phyloP scores from a whole-genome alignment of 768 basidiomycete genomes.

The Leucosporidium scottii region DNA sequence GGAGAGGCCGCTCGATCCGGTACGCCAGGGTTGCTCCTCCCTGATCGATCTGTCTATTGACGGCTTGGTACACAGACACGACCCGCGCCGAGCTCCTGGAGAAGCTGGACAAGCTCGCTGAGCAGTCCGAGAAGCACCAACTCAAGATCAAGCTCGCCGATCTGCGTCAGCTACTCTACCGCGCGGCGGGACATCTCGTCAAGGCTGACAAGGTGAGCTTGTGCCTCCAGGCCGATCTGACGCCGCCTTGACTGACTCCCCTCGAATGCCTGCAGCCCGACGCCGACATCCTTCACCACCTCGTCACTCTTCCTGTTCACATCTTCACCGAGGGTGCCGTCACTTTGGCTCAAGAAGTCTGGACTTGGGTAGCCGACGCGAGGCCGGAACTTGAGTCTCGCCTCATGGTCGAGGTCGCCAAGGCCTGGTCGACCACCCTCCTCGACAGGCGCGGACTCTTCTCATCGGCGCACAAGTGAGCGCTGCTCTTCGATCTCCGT shows the following conservation, averaged over 20 bases:
- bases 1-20: conserved; percentile 16
- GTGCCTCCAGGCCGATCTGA: neutral
- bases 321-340: conserved; percentile 80
- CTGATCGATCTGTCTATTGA: neutral
- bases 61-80: neutral
- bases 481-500: conserved; percentile 18
- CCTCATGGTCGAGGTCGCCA: conserved; percentile 73
- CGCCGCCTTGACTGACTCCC: conserved; percentile 1
- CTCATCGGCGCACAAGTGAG: conserved; percentile 70
- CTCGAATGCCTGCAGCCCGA: conserved; percentile 55
- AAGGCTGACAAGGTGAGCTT: conserved; percentile 55
- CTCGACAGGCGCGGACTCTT: conserved; percentile 73
- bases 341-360: conserved; percentile 80
- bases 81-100: conserved; percentile 41
- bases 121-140: conserved; percentile 61
- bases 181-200: conserved; percentile 74
- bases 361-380: conserved; percentile 93
- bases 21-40: neutral
- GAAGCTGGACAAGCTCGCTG: conserved; percentile 59
- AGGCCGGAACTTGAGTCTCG: conserved; percentile 72
- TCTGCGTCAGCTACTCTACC: conserved; percentile 73
- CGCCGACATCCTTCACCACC: conserved; percentile 71
- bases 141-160: conserved; percentile 68
- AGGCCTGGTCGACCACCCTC: conserved; percentile 81
- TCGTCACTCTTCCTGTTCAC: conserved; percentile 81